Base-by-base conservation (phyloP, 164 flowering plant genomes). In the Amborella trichopoda region DNA sequence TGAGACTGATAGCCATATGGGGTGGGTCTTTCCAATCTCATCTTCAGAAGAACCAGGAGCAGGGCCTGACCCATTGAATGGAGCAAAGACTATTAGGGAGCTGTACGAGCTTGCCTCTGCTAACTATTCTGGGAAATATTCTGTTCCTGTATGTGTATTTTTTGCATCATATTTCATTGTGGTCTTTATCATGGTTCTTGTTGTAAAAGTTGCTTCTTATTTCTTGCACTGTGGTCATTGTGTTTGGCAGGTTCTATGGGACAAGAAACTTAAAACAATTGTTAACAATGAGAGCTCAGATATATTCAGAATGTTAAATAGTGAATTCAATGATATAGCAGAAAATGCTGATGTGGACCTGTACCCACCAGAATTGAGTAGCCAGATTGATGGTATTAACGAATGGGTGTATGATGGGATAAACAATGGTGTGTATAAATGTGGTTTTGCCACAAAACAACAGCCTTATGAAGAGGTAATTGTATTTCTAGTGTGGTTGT, bases 201-300 rank as follows among this genome's bases (percentile, higher is more conserved):
- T 49, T 38, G 6, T 39, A 37, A n/a, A 21, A 21, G 3, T 37
- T 37, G 16, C 11, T 32, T 32, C 36, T 1, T 32, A n/a, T 32
- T n/a, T n/a, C 16, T 37, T 5, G 6, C 13, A 23, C 19, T 55
- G 12, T 11, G 34, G 17, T 23, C 30, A 20, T 54, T 57, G 16
- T 49, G 26, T 44, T 24, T 70, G 43, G 28, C 53, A 87, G 99
- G 90, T 87, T 53, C 68, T 91, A 8, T 91, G 96, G 96, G 99
- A 87, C 66, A 87, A 84, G 63, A 82, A 87, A 53, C 77, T 75
- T 27, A 72, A 76, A 56, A 84, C 96, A 20, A 76, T 91, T 53
- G 96, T 84, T 41, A 87, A 66, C 58, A 91, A 91, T 48, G 99
- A 91, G 71, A 91, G 95, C 49, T 48, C 83, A 18, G 99, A 91